These are phyloP conservation scores for carrot (Daucus carota) DNA, from an alignment of 129 eudicot species.

Conservation along the genomic window DNA sequence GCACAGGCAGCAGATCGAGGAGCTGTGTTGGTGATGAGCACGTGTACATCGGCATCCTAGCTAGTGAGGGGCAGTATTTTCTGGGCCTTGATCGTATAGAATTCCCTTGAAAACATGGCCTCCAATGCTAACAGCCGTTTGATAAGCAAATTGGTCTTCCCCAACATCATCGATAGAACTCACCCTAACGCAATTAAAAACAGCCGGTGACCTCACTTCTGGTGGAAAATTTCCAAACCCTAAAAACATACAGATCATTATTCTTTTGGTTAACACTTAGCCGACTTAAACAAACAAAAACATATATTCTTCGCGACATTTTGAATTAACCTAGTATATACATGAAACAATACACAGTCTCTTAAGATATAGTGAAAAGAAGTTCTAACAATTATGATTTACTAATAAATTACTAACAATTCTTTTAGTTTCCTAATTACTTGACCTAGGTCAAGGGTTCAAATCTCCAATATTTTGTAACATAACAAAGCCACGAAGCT, in stretches of 20 bases:
- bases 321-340: too few species aligned
- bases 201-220: slow-evolving; percentile 59
- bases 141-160: slow-evolving; percentile 69
- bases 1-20: background rate
- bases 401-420: background rate
- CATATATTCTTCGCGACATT: background rate
- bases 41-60: background rate
- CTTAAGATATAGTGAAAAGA: background rate
- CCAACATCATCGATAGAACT: slow-evolving; percentile 60
- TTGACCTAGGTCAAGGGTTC: background rate
- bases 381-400: too few species aligned
- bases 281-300: background rate
- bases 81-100: slow-evolving; percentile 76
- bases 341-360: too few species aligned
- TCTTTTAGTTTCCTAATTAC: background rate
- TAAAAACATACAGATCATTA: slow-evolving; percentile 20
- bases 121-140: slow-evolving; percentile 67
- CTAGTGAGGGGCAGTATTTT: slow-evolving; percentile 26
- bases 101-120: slow-evolving; percentile 87
- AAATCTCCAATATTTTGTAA: too few species aligned
- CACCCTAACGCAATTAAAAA: slow-evolving; percentile 76
- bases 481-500: background rate
- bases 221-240: slow-evolving; percentile 74
- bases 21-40: slow-evolving; percentile 41
- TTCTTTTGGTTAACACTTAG: too few species aligned